Percentiles rank a stretch among this genome's conserved stretches.
Conservation (phyloP, 2,329 filamentous ascomycete species). For the Trichoderma asperellum region DNA sequence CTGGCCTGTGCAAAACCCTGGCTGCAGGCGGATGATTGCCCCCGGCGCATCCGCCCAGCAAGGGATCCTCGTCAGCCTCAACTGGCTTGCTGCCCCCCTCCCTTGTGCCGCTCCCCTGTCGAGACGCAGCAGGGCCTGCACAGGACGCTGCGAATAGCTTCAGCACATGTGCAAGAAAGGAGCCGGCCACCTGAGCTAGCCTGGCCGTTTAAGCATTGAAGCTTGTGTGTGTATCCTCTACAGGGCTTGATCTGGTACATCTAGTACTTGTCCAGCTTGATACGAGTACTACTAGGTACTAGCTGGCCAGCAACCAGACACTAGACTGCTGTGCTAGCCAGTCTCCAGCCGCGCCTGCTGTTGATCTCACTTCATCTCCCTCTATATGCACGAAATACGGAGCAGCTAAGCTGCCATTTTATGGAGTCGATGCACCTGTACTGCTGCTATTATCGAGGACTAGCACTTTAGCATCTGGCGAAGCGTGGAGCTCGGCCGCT, state of each 20-base stretch:
- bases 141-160: neutral
- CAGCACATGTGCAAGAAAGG: conserved; percentile 16
- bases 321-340: neutral
- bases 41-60: conserved; percentile 24
- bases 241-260: neutral
- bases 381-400: neutral
- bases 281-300: too few relatives aligned
- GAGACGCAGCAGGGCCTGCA: neutral
- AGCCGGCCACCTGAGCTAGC: conserved; percentile 11
- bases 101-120: neutral
- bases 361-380: neutral
- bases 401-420: neutral
- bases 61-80: conserved; percentile 15
- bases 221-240: neutral
- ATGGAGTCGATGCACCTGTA: neutral
- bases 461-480: neutral
- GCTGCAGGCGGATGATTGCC: conserved; percentile 25
- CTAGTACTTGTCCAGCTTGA: too few relatives aligned
- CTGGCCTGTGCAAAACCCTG: neutral
- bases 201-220: neutral
- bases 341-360: neutral
- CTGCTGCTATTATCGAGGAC: neutral
- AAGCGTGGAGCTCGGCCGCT: neutral
- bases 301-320: neutral
- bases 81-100: conserved; percentile 1